Evolutionary conservation across 1,139 yeast species (phyloP).

Genomic region (Diutina rugosa): DNA sequence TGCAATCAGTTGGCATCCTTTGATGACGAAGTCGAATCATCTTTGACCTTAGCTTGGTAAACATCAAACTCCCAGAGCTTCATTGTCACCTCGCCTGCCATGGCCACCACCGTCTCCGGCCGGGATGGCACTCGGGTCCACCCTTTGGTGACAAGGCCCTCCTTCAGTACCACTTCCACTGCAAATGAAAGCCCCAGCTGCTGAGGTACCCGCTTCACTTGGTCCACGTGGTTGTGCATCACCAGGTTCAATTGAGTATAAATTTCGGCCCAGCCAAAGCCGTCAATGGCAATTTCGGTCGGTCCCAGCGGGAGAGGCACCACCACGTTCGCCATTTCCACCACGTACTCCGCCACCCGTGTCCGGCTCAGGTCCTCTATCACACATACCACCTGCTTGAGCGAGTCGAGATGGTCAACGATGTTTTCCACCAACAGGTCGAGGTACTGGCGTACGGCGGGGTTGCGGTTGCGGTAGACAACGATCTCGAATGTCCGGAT

Average conservation of each 20-base stretch:
- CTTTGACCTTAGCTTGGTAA: neutral
- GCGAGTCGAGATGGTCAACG: constrained; percentile 16
- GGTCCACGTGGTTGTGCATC: constrained; percentile 19
- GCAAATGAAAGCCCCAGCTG: neutral
- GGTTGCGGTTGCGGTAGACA: constrained; percentile 29
- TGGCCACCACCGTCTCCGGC: too few species aligned
- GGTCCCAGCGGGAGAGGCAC: constrained; percentile 5
- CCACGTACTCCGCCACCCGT: constrained; percentile 12
- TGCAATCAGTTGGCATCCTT: too few species aligned
- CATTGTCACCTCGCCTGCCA: neutral
- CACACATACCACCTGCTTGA: constrained; percentile 13
- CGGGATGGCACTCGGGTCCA: neutral
- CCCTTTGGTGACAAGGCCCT: neutral
- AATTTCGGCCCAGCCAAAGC: constrained; percentile 20
- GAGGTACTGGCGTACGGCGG: constrained; percentile 22
- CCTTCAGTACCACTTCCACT: neutral
- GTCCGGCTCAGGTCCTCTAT: constrained; percentile 10
- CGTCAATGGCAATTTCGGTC: constrained; percentile 13
- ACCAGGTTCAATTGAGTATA: constrained; percentile 19
- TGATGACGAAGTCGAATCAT: too few species aligned
- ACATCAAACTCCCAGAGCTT: neutral
- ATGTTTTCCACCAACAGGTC: constrained; percentile 6
- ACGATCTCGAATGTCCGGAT: constrained; percentile 25
- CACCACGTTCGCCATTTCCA: constrained; percentile 17
- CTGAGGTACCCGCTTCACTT: constrained; percentile 8